These are phyloP conservation scores for Xylariomycetidae sp. DNA, from an alignment of 2,329 filamentous ascomycete genomes.

Conservation along the genomic window DNA sequence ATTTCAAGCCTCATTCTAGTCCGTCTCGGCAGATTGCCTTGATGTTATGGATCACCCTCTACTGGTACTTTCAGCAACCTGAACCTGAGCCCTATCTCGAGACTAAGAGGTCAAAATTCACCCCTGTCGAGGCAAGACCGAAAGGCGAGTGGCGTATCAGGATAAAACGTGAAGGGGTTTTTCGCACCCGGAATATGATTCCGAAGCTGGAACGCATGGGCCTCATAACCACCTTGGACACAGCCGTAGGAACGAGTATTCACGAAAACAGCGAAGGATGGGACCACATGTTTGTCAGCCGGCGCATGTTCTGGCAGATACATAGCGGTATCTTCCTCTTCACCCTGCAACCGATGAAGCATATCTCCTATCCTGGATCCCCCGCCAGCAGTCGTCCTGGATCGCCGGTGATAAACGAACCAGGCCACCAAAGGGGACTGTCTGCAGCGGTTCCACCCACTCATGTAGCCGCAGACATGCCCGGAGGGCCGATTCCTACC, in stretches of 20 bases:
- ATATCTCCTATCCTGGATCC: conserved; percentile 41
- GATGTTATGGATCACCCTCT: conserved; percentile 93
- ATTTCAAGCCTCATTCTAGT: conserved; percentile 75
- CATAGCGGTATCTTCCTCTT: conserved; percentile 85
- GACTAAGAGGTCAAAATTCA: conserved; percentile 59
- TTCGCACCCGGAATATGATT: conserved; percentile 76
- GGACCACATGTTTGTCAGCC: conserved; percentile 76
- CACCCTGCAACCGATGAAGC: conserved; percentile 60
- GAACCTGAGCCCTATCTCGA: conserved; percentile 62
- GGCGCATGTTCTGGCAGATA: conserved; percentile 85
- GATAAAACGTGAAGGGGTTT: conserved; percentile 81
- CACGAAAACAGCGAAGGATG: conserved; percentile 63
- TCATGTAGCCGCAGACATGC: conserved; percentile 28
- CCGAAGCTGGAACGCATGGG: conserved; percentile 94
- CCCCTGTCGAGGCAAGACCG: conserved; percentile 66
- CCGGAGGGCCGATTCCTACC: conserved; percentile 34
- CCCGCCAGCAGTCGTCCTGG: conserved; percentile 49
- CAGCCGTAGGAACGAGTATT: conserved; percentile 62
- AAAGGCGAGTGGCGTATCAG: conserved; percentile 82
- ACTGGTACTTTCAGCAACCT: conserved; percentile 95
- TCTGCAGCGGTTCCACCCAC: conserved; percentile 22
- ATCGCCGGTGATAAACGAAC: conserved; percentile 41
- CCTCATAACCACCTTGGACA: conserved; percentile 70
- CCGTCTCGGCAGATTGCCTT: conserved; percentile 88
- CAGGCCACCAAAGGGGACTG: conserved; percentile 15